Evolutionary conservation across 352 stramenopile genomes (phyloP).

Genomic region (Globisporangium cederbergense): DNA sequence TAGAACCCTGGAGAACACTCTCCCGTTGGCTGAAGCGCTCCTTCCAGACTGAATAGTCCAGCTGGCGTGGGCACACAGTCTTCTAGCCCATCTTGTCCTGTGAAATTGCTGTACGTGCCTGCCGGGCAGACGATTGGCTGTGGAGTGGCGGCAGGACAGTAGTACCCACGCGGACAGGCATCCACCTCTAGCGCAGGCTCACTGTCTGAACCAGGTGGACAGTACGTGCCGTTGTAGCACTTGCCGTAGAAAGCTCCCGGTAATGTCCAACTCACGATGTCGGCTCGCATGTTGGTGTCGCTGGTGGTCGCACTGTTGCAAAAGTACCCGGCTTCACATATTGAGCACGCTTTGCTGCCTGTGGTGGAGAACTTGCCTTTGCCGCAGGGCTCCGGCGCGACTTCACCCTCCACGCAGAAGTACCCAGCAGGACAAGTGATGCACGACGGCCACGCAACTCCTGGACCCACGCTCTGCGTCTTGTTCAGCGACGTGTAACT

Average conservation of each 20-base stretch:
- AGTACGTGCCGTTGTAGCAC: conserved; percentile 90
- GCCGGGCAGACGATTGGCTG: conserved; percentile 72
- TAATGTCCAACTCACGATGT: conserved; percentile 48
- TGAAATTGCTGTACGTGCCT: conserved; percentile 84
- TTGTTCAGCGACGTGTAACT: conserved; percentile 75
- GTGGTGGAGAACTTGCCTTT: conserved; percentile 57
- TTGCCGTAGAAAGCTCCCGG: conserved; percentile 61
- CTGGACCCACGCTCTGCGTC: conserved; percentile 61
- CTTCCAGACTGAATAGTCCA: conserved; percentile 66
- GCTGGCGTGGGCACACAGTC: conserved; percentile 74
- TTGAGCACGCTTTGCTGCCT: conserved; percentile 51
- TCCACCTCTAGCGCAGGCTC: conserved; percentile 70
- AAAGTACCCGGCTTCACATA: conserved; percentile 75
- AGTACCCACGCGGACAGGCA: conserved; percentile 79
- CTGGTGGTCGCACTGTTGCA: conserved; percentile 72
- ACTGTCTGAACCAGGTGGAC: conserved; percentile 52
- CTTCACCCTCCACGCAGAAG: conserved; percentile 70
- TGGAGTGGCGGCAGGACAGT: conserved; percentile 68
- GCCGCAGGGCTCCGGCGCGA: conserved; percentile 60
- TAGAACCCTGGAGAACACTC: conserved; percentile 79
- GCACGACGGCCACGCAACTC: conserved; percentile 54
- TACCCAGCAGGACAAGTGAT: conserved; percentile 75
- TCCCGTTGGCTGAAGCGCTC: conserved; percentile 51
- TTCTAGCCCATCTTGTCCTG: conserved; percentile 63
- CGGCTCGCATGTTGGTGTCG: conserved; percentile 53